These are phyloP conservation scores for Chlorophyllum brunneum DNA, from an alignment of 768 basidiomycete genomes.

Conservation along the genomic window DNA sequence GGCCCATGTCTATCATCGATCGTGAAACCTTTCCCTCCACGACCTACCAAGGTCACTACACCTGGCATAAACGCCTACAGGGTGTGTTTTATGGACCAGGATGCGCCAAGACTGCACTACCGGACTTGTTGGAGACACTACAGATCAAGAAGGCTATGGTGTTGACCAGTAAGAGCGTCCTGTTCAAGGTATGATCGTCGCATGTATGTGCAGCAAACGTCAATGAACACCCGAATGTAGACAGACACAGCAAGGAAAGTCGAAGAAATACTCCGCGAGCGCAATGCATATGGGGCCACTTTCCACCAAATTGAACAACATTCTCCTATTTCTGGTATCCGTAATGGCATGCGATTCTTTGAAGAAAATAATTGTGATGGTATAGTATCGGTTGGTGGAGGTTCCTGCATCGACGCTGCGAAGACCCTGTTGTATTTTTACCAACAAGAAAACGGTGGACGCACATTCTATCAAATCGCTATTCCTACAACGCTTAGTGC, in stretches of 20 bases:
- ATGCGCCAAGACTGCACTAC: constrained; percentile 56
- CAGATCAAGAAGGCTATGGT: constrained; percentile 62
- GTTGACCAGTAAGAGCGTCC: constrained; percentile 55
- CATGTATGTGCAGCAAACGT: not conserved
- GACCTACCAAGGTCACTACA: constrained; percentile 52
- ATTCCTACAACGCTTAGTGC: constrained; percentile 82
- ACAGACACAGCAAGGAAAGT: constrained; percentile 58
- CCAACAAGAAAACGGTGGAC: constrained; percentile 51
- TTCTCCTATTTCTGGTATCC: constrained; percentile 64
- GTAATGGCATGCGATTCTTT: constrained; percentile 50
- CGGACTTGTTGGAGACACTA: constrained; percentile 51
- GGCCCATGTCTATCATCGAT: constrained; percentile 27
- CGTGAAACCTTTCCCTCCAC: constrained; percentile 17
- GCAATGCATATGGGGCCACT: constrained; percentile 58
- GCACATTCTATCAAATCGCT: constrained; percentile 62
- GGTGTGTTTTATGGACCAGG: constrained; percentile 74
- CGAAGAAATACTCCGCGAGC: constrained; percentile 51
- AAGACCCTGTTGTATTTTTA: constrained; percentile 68
- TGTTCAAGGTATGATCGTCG: constrained; percentile 1
- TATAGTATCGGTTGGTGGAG: constrained; percentile 74
- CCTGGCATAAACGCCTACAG: constrained; percentile 64
- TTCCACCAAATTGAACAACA: constrained; percentile 76
- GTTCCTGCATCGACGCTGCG: constrained; percentile 75
- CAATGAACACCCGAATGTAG: constrained; percentile 26
- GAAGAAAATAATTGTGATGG: constrained; percentile 57